These are phyloP conservation scores for Neonectria sp. DNA, from an alignment of 2,329 filamentous ascomycete species.

Conservation along the genomic window DNA sequence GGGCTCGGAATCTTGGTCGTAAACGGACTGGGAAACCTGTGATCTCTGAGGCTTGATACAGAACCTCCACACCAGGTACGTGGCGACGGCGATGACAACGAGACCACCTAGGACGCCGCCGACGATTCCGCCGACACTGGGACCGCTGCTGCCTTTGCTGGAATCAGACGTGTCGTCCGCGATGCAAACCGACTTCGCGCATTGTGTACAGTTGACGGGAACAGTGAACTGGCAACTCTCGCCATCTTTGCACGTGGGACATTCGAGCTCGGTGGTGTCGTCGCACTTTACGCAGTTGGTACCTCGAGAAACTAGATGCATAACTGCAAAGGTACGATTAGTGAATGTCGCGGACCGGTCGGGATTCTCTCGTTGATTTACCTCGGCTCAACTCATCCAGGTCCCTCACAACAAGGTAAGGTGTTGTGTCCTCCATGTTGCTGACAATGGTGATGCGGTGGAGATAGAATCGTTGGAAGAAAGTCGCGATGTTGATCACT, in stretches of 20 bases:
- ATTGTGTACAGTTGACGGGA: slow-evolving; percentile 62
- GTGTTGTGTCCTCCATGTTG: slow-evolving; percentile 41
- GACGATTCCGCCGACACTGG: slow-evolving; percentile 88
- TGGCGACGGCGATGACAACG: slow-evolving; percentile 78
- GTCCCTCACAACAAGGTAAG: slow-evolving; percentile 45
- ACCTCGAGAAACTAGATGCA: slow-evolving; percentile 57
- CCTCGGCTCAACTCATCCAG: slow-evolving; percentile 51
- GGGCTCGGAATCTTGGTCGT: slow-evolving; percentile 69
- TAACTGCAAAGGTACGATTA: slow-evolving; percentile 43
- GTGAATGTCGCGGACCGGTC: neutral
- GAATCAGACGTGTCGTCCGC: slow-evolving; percentile 45
- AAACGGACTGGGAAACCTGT: slow-evolving; percentile 68
- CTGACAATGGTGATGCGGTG: slow-evolving; percentile 15
- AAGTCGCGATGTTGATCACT: slow-evolving; percentile 44
- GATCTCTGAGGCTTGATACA: slow-evolving; percentile 85
- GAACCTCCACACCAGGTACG: slow-evolving; percentile 90
- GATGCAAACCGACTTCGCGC: slow-evolving; percentile 64
- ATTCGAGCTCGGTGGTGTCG: slow-evolving; percentile 57
- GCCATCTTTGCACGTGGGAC: slow-evolving; percentile 60
- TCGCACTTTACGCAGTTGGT: slow-evolving; percentile 64
- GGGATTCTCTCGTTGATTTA: slow-evolving; percentile 38
- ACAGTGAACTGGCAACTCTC: slow-evolving; percentile 63
- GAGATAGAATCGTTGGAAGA: slow-evolving; percentile 27
- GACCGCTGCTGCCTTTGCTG: slow-evolving; percentile 57
- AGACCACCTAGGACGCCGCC: slow-evolving; percentile 93